Evolutionary conservation across 352 stramenopile genomes (phyloP).

Genomic region (Globisporangium echinulatum): DNA sequence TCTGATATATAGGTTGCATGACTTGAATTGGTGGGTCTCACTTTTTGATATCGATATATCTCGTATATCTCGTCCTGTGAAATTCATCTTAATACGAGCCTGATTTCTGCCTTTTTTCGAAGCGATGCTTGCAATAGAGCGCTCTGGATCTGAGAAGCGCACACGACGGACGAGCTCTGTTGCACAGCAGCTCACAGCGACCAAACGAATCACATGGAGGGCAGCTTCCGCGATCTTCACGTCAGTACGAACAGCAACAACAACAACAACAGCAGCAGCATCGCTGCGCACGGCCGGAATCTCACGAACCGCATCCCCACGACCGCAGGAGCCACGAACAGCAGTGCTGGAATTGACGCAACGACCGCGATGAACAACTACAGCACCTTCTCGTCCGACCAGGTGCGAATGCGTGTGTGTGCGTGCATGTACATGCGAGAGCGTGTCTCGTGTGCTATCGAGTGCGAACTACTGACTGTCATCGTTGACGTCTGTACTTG

Average conservation of each 20-base stretch:
- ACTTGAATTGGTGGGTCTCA: too few relatives aligned
- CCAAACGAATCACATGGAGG: not conserved
- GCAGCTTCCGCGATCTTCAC: conserved; percentile 26
- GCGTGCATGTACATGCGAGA: not conserved
- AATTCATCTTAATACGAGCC: too few relatives aligned
- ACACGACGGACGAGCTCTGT: too few relatives aligned
- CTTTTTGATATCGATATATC: too few relatives aligned
- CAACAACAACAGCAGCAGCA: conserved; percentile 4
- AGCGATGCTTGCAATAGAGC: too few relatives aligned
- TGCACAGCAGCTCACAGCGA: too few relatives aligned
- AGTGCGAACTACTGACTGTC: too few relatives aligned
- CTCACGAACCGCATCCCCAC: conserved; percentile 11
- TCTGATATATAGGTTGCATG: too few relatives aligned
- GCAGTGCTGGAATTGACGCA: conserved; percentile 16
- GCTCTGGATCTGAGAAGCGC: too few relatives aligned
- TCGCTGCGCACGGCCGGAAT: conserved; percentile 11
- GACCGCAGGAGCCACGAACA: conserved; percentile 3
- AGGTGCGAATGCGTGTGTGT: conserved; percentile 22
- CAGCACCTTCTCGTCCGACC: conserved; percentile 57
- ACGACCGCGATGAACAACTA: conserved; percentile 46
- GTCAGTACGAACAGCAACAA: conserved; percentile 5
- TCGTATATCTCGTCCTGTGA: too few relatives aligned
- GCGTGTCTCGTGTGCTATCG: too few relatives aligned
- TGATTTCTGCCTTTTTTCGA: too few relatives aligned
- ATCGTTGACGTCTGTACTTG: not conserved